These are phyloP conservation scores for Dioscorea zingiberensis DNA, from an alignment of 106 monocot genomes.

Conservation along the genomic window DNA sequence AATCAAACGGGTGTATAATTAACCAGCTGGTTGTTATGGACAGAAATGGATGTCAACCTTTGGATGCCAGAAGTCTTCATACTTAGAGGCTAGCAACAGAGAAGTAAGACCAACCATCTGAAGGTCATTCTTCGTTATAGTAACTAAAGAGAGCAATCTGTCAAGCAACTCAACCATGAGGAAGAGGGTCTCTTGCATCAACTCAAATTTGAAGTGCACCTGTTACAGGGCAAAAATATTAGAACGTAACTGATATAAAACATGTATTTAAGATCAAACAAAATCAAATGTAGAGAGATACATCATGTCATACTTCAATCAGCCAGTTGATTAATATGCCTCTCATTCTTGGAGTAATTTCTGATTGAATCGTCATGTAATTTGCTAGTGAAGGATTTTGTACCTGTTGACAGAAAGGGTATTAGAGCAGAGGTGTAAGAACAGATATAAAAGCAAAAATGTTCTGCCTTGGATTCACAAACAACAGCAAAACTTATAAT, in stretches of 20 bases:
- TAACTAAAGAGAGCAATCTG: constrained; percentile 35
- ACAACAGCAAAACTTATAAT: no score
- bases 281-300: neutral
- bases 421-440: neutral
- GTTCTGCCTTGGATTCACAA: no score
- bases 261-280: neutral
- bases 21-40: no score
- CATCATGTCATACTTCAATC: constrained; percentile 33
- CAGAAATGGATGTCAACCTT: constrained; percentile 22
- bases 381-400: constrained; percentile 28
- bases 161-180: constrained; percentile 56
- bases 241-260: neutral
- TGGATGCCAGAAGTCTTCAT: constrained; percentile 60
- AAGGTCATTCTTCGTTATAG: constrained; percentile 29
- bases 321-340: constrained; percentile 47
- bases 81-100: constrained; percentile 48
- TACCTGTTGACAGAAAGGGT: constrained; percentile 11
- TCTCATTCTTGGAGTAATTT: constrained; percentile 40
- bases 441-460: neutral
- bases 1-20: no score
- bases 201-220: constrained; percentile 46
- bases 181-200: constrained; percentile 63
- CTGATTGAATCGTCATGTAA: constrained; percentile 25
- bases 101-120: constrained; percentile 46
- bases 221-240: constrained; percentile 5